These are phyloP conservation scores for Aegilops tauschii DNA, from an alignment of 176 grass and related monocot genomes.

Conservation along the genomic window DNA sequence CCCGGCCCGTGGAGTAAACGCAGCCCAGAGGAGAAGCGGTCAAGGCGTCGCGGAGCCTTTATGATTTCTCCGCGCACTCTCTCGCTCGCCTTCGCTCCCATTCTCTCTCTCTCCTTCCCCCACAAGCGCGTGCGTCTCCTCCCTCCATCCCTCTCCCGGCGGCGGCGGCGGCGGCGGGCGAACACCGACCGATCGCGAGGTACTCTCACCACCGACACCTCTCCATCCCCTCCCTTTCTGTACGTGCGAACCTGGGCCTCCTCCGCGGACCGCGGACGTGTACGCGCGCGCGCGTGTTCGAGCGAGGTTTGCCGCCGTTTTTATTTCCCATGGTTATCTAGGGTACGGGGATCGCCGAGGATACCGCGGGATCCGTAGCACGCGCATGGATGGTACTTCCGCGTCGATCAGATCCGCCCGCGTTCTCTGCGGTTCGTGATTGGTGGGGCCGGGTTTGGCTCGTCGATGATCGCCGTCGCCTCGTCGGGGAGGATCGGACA, in stretches of 20 bases:
- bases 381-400: background rate
- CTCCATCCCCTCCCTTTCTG: background rate
- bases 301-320: background rate
- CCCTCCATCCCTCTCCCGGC: background rate
- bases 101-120: background rate
- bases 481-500: background rate
- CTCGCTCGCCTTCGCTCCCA: background rate
- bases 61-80: background rate
- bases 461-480: background rate
- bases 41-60: background rate
- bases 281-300: background rate
- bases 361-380: background rate
- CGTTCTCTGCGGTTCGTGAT: background rate
- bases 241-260: background rate
- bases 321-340: background rate
- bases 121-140: background rate
- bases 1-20: background rate
- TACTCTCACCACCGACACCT: background rate
- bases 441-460: background rate
- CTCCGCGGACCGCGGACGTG: too few relatives aligned
- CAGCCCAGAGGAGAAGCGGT: background rate
- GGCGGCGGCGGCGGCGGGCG: background rate
- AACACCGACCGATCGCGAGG: background rate
- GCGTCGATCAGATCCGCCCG: background rate
- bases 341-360: background rate